Base-by-base conservation (phyloP, 2,329 filamentous ascomycete species). In the Cryphonectria parasitica region DNA sequence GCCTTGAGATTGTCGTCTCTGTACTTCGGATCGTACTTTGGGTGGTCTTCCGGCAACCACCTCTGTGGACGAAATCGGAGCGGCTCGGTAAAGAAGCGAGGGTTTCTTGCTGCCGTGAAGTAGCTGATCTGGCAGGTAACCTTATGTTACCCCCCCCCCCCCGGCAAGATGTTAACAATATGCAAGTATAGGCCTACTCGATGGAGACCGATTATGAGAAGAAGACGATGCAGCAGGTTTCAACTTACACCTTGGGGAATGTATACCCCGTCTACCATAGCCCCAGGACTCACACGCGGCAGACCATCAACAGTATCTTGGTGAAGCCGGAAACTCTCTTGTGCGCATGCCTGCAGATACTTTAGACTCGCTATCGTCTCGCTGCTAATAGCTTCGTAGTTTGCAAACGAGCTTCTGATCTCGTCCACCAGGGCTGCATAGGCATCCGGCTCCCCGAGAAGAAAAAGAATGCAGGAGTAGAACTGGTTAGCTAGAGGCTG, bases 31-130 rank as follows among this genome's bases (percentile, higher is more conserved):
- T 71, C 41, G 31, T 45, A 67, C 8, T 39, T 31, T 1, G 67
- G 56, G 15, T 73, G 70, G 15, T 66, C 58, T 22, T 45, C 43
- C 1, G 45, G 17, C 31, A 73, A 25, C 68, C 72, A 72, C n/a
- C 70, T 41, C 34, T 72, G 54, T 7, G 72, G 70, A 2, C 63
- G 66, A 31, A 70, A 73, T 13, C 36, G 28, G 13, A 54, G 58
- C 34, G 70, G 70, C 1, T 71, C 72, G 7, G 43, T 22, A 13
- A 70, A 72, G 58, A 66, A 72, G 25, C 70, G 72, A 28, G 60
- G 39, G 41, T 58, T 71, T 36, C 68, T 69, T 25, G 66, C 58
- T 11, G 63, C 64, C 1, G 66, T 66, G 49, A 73, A 73, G 52
- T 72, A 66, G 13, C 67, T 70, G 13, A 65, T 67, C 43, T 72